A percentile compares a stretch with the other conserved stretches of the same genome.
phyloP scores from a whole-genome alignment of 1,139 yeast species.

The Pichia sp. region DNA sequence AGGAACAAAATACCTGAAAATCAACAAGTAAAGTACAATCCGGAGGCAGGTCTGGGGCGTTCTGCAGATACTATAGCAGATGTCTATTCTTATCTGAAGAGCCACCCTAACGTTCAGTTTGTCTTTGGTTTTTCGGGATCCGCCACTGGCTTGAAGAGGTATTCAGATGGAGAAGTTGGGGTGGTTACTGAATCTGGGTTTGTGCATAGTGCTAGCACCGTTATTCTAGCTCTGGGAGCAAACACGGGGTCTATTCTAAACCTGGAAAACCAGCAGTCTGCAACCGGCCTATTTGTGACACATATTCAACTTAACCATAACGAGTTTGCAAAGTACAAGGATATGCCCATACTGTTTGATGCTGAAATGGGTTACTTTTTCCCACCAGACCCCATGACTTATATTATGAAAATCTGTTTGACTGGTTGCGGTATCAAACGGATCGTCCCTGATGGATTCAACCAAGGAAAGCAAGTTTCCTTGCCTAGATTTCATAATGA shows the following conservation, averaged over 20 bases:
- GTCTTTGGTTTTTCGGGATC: constrained; percentile 28
- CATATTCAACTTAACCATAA: constrained; percentile 28
- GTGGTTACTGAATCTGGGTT: constrained; percentile 18
- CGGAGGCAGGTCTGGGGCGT: constrained; percentile 31
- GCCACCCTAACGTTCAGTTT: constrained; percentile 23
- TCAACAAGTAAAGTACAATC: constrained; percentile 19
- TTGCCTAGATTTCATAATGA: constrained; percentile 33
- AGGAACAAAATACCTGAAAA: constrained; percentile 10
- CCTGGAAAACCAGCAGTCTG: constrained; percentile 29
- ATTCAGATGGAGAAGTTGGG: constrained; percentile 8
- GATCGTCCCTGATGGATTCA: constrained; percentile 11
- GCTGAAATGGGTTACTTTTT: constrained; percentile 44
- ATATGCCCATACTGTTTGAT: constrained; percentile 32
- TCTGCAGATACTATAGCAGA: constrained; percentile 27
- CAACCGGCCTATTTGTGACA: constrained; percentile 33
- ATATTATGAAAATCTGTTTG: constrained; percentile 33
- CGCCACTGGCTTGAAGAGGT: constrained; percentile 14
- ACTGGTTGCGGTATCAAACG: constrained; percentile 24
- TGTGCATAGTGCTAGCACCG: constrained; percentile 25
- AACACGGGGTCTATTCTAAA: constrained; percentile 29
- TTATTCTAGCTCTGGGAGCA: constrained; percentile 32
- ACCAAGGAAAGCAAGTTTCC: constrained; percentile 19
- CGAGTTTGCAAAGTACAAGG: constrained; percentile 25
- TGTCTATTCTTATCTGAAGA: constrained; percentile 17
- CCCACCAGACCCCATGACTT: constrained; percentile 36